Percentiles rank a stretch among this genome's conserved stretches.
phyloP scores from a whole-genome alignment of 148 eudicot species.

The Heliosperma pusillum region DNA sequence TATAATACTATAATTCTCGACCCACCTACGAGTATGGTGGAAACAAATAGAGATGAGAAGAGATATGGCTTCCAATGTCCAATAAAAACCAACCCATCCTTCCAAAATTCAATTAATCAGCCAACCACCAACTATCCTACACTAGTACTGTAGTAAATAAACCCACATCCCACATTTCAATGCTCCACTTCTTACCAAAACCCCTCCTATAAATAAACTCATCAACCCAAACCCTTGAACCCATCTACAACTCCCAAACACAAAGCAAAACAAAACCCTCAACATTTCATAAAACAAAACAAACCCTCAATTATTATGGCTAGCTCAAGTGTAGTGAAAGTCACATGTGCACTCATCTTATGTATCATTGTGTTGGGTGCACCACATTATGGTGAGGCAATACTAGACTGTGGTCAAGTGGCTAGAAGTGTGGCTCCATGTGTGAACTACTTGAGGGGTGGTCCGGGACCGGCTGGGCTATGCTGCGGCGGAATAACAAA shows the following conservation, averaged over 20 bases:
- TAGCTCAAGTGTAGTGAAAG: constrained; percentile 15
- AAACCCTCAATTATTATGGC: constrained; percentile 14
- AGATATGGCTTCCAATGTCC: neutral
- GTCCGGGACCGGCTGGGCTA: neutral
- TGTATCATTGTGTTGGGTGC: constrained; percentile 32
- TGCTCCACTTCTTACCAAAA: neutral
- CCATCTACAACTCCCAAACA: neutral
- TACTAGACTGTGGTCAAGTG: constrained; percentile 34
- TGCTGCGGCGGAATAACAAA: constrained; percentile 29
- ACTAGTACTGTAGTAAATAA: neutral
- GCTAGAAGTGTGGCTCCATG: constrained; percentile 12
- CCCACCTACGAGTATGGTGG: neutral
- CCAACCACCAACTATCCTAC: neutral
- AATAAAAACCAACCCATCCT: neutral
- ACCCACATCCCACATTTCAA: constrained; percentile 3
- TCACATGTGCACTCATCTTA: constrained; percentile 11
- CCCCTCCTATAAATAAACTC: neutral
- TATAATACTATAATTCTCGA: no score
- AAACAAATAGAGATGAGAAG: neutral
- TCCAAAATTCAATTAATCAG: neutral
- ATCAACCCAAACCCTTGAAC: neutral
- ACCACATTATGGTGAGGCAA: constrained; percentile 27
- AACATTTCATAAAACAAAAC: neutral
- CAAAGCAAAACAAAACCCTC: neutral
- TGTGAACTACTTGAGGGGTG: constrained; percentile 25